phyloP scores from a whole-genome alignment of 441 rosid genomes.

The Populus hybrid region DNA sequence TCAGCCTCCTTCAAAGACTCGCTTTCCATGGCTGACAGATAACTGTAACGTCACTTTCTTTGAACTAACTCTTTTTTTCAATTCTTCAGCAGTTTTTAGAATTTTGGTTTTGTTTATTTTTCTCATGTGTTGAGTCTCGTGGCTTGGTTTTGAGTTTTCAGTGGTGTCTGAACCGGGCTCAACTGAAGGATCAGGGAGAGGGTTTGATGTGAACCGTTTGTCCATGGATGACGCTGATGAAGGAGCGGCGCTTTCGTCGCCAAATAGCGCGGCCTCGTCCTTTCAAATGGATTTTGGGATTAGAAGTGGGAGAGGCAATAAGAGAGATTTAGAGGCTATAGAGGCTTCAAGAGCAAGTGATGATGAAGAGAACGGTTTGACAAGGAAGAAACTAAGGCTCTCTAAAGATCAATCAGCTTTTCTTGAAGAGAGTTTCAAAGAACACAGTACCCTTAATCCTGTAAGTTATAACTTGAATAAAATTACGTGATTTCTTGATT shows the following conservation, averaged over 20 bases:
- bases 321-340: constrained; percentile 49
- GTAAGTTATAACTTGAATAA: constrained; percentile 37
- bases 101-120: constrained; percentile 1
- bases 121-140: background rate
- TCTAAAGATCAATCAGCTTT: constrained; percentile 92
- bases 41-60: constrained; percentile 20
- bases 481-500: background rate
- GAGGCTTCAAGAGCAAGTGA: constrained; percentile 72
- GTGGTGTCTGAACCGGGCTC: constrained; percentile 39
- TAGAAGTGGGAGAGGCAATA: constrained; percentile 35
- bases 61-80: too few relatives aligned
- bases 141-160: background rate
- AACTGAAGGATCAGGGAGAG: constrained; percentile 27
- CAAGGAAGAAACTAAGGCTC: constrained; percentile 87
- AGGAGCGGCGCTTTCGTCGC: constrained; percentile 54
- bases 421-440: constrained; percentile 92
- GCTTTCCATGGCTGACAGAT: constrained; percentile 53
- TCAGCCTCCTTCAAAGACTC: constrained; percentile 31
- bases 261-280: constrained; percentile 70
- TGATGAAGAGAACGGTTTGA: constrained; percentile 73
- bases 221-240: constrained; percentile 46
- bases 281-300: constrained; percentile 74
- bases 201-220: constrained; percentile 49
- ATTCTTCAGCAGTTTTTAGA: background rate
- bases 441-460: constrained; percentile 90